Evolutionary conservation across 768 basidiomycete genomes (phyloP).

Genomic region (Lactifluus pinguis): DNA sequence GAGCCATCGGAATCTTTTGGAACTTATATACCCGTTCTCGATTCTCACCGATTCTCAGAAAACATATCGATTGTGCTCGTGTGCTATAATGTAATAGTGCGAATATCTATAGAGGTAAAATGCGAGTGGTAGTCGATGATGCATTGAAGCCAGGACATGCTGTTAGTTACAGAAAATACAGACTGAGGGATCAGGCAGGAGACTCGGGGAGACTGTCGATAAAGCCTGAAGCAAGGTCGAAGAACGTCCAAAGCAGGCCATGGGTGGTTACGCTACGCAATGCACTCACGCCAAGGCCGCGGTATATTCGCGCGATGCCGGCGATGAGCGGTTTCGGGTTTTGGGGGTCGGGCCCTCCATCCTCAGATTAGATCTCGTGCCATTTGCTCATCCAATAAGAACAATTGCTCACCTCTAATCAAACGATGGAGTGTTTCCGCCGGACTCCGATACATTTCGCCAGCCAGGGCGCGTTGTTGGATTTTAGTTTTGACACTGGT

Average conservation of each 20-base stretch:
- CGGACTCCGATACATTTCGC: slow-evolving; percentile 60
- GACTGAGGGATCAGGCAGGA: not conserved
- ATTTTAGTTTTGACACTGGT: slow-evolving; percentile 85
- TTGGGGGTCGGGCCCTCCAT: slow-evolving; percentile 64
- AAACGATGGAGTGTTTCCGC: slow-evolving; percentile 69
- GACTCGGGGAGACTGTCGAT: slow-evolving; percentile 49
- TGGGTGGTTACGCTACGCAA: slow-evolving; percentile 88
- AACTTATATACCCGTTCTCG: not conserved
- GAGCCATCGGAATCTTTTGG: not conserved
- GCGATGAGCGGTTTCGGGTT: slow-evolving; percentile 66
- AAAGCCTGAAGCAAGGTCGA: slow-evolving; percentile 69
- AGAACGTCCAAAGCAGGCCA: slow-evolving; percentile 88
- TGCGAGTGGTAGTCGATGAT: slow-evolving; percentile 5
- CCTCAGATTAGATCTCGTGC: not conserved
- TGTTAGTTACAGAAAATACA: not conserved
- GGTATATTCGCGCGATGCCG: slow-evolving; percentile 81
- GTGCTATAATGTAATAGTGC: slow-evolving; percentile 16
- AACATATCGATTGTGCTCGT: slow-evolving; percentile 4
- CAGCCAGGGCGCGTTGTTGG: slow-evolving; percentile 86
- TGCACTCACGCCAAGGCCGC: slow-evolving; percentile 90
- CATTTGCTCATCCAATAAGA: not conserved
- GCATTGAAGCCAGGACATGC: slow-evolving; percentile 1
- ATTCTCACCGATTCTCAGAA: not conserved
- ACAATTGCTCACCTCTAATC: slow-evolving; percentile 54
- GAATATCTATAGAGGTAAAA: slow-evolving; percentile 12